Percentiles rank a stretch among this genome's conserved stretches.
Evolutionary conservation across 78 protist species (phyloP).

Genomic region (Emiliania huxleyi): DNA sequence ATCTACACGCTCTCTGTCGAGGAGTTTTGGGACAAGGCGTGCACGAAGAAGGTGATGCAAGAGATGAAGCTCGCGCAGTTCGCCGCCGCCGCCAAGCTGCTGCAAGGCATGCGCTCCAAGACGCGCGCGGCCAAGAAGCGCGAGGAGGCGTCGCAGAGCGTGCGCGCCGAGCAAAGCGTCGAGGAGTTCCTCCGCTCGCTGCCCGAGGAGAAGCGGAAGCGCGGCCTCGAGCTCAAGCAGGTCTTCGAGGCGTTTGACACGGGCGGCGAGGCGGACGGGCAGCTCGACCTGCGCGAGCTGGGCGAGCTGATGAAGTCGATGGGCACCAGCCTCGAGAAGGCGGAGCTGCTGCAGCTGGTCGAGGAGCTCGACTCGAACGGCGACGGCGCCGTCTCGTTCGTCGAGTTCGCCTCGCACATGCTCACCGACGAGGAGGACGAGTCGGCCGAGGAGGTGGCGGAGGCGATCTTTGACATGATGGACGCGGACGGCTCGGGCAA

Average conservation of each 20-base stretch:
- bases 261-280: neutral
- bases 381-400: neutral
- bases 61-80: neutral
- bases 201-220: neutral
- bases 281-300: neutral
- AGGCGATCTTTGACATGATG: neutral
- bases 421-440: neutral
- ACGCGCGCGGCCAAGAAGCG: neutral
- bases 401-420: neutral
- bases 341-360: neutral
- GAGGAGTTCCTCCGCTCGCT: neutral
- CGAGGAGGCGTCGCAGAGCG: neutral
- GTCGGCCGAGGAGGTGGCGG: neutral
- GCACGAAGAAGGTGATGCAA: neutral
- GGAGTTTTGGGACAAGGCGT: neutral
- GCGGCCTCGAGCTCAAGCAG: neutral
- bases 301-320: neutral
- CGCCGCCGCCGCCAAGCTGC: neutral
- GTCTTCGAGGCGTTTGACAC: neutral
- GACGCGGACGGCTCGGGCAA: neutral
- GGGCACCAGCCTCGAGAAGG: neutral
- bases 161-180: too few species aligned
- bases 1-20: neutral
- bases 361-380: neutral
- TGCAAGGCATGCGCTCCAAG: neutral